Evolutionary conservation across 2,329 filamentous ascomycete genomes (phyloP), one percentile per base, ranked within the genome.

Genomic region (Hymenoscyphus occultus): DNA sequence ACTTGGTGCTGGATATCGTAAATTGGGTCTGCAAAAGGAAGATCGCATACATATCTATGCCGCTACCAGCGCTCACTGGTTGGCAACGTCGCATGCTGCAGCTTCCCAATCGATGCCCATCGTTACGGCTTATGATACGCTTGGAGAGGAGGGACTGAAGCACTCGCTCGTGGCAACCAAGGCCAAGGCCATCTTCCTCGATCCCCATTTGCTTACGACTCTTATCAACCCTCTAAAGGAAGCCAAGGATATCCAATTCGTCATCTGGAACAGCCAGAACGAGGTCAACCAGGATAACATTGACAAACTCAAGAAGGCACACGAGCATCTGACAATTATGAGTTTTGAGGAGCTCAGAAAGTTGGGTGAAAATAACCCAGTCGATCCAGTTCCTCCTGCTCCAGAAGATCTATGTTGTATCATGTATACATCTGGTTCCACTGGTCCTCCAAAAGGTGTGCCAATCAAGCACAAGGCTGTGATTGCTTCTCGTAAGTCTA

Each of bases 41-140:
- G 87, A 92, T 76, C 84, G 86, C 71, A 79, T 95, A 65, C 91
- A 96, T 78, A 84, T 95, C 72, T 96, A 91, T 74, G 92, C 90
- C 67, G 88, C 90, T 60, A 96, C 91, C 16, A 84, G 82, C 73
- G 76, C 79, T 56, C 78, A 84, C 79, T 98, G 94, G 94, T 84
- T 97, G 69, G 86, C 89, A 63, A 86, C 91, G 73, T 90, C 93
- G 58, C 92, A 96, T 76, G 86, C 84, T 81, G 90, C 86, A 64
- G 79, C 88, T 22, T 93, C 93, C 16, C 94, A 98, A 78, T 93
- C 91, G 56, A 87, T 97, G 76, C 87, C 91, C 65, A 93, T 97
- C 71, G 94, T 97, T 60, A 98, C 94, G 57, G 93, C 93, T 60
- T 97, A 97, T 78, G 93, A 97, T 77, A 96, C 93, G 39, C 88